Base-by-base conservation (phyloP, 2,329 filamentous ascomycete genomes). In the Dothideomycetes sp. region DNA sequence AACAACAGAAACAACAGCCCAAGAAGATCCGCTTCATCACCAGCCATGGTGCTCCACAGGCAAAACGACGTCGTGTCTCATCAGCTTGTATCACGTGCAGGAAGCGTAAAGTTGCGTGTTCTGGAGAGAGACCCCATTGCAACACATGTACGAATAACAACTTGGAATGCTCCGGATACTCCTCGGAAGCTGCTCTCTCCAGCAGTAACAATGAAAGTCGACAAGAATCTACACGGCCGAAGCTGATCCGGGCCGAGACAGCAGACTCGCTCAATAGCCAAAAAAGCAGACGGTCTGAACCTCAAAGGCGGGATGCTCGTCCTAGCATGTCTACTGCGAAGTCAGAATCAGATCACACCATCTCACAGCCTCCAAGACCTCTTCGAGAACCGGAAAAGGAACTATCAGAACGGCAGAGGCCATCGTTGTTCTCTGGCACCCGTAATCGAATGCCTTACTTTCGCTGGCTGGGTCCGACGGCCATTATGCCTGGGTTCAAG, bases 401-500 rank as follows among this genome's bases (percentile, higher is more conserved):
- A 25, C 23, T 12, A 25, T 12, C 23, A 7, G 13, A 31, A 10
- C 16, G 16, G 22, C 33, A 13, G 11, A 30, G 22, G 11, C 20
- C 42, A 11, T 35, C 57, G 9, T 37, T 58, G 4, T 59, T 61
- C 41, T 49, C 56, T 1, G 50, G 52, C 6, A 50, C 54, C 10
- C 65, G 57, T 68, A 74, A 82, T 53, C 74, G 81, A 40, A 84
- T 94, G 48, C 86, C 86, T 0, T 94, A 91, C 58, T 94, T 94
- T 53, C 73, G 87, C 45, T 94, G 91, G 61, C 91, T 94, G 56
- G 87, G 86, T 0, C 84, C 85, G 0, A 94, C 87, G 1, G 87
- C 86, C 47, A 94, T 94, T 54, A 84, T 91, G 38, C 86, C 86
- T 1, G 86, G 86, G 16, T 93, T 87, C 64, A 93, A 93, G 61